phyloP scores from a whole-genome alignment of 805 yeast species.

The Grigorovia jiainica region DNA sequence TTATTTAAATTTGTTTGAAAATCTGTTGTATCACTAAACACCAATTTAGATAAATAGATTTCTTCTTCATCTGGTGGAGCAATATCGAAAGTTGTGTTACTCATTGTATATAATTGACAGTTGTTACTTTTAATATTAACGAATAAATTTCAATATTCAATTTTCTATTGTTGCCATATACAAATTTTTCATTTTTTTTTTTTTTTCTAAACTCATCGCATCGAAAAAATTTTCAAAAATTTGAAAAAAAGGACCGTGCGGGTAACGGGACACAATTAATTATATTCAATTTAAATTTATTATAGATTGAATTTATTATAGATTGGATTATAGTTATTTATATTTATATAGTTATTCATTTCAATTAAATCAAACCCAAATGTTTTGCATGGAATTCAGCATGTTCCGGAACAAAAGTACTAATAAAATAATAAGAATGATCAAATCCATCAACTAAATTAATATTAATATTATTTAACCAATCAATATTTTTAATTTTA shows the following conservation, averaged over 20 bases:
- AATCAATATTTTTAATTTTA: constrained; percentile 45
- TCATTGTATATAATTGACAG: not conserved
- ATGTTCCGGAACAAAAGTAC: constrained; percentile 72
- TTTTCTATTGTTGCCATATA: too few species aligned
- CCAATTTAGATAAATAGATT: constrained; percentile 63
- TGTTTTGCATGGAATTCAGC: constrained; percentile 79
- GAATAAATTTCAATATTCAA: too few species aligned
- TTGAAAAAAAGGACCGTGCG: not conserved
- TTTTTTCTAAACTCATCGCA: constrained; percentile 1
- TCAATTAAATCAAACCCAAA: constrained; percentile 28
- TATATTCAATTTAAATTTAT: too few species aligned
- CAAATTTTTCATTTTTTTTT: not conserved
- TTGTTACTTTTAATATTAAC: too few species aligned
- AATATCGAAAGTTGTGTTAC: constrained; percentile 5
- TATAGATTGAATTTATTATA: too few species aligned
- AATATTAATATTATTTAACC: constrained; percentile 51
- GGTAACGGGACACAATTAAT: too few species aligned
- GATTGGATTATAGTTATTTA: too few species aligned
- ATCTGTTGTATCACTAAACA: constrained; percentile 72
- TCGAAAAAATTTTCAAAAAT: constrained; percentile 2
- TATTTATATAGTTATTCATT: too few species aligned
- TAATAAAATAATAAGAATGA: constrained; percentile 81
- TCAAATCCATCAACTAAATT: constrained; percentile 74
- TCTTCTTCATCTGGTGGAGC: constrained; percentile 86
- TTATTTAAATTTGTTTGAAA: constrained; percentile 49